Conservation (phyloP, 2,329 filamentous ascomycete species). For the Xylariaceae sp. region DNA sequence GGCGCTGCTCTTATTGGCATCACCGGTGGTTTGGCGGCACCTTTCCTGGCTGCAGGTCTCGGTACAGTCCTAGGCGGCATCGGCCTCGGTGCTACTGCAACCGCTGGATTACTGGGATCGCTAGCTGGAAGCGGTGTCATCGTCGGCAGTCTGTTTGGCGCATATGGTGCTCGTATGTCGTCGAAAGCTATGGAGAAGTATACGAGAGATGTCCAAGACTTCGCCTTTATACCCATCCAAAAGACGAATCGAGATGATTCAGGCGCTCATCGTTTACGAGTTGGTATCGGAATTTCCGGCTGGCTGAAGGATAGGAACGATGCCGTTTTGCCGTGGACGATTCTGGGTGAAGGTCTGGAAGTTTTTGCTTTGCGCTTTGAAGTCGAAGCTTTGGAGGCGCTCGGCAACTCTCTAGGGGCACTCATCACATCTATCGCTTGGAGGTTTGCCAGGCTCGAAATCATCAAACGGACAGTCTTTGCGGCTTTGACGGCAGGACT, state of each 20-base stretch:
- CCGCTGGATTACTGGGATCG: constrained; percentile 74
- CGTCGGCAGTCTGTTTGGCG: constrained; percentile 80
- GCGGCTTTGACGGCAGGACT: constrained; percentile 52
- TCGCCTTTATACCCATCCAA: constrained; percentile 72
- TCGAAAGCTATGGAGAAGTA: constrained; percentile 84
- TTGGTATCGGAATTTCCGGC: constrained; percentile 77
- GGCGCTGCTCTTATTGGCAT: constrained; percentile 63
- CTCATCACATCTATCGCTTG: constrained; percentile 81
- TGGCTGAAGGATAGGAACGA: constrained; percentile 73
- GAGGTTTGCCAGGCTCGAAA: constrained; percentile 57
- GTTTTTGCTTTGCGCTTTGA: constrained; percentile 84
- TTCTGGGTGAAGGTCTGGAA: constrained; percentile 64
- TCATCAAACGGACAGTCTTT: constrained; percentile 47
- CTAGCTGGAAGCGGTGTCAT: constrained; percentile 74
- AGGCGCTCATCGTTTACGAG: constrained; percentile 62
- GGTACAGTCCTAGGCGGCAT: constrained; percentile 73
- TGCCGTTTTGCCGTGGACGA: constrained; percentile 69
- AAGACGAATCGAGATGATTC: constrained; percentile 40
- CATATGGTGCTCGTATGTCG: constrained; percentile 78
- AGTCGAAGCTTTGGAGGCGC: constrained; percentile 65
- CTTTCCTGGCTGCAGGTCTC: constrained; percentile 73
- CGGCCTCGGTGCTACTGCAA: constrained; percentile 71
- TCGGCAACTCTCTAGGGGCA: constrained; percentile 73
- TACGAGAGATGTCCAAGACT: constrained; percentile 79
- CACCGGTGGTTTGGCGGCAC: constrained; percentile 70